Evolutionary conservation across 257 asterid genomes (phyloP), one percentile per base, ranked within the genome.

Genomic region (Gentiana straminea): DNA sequence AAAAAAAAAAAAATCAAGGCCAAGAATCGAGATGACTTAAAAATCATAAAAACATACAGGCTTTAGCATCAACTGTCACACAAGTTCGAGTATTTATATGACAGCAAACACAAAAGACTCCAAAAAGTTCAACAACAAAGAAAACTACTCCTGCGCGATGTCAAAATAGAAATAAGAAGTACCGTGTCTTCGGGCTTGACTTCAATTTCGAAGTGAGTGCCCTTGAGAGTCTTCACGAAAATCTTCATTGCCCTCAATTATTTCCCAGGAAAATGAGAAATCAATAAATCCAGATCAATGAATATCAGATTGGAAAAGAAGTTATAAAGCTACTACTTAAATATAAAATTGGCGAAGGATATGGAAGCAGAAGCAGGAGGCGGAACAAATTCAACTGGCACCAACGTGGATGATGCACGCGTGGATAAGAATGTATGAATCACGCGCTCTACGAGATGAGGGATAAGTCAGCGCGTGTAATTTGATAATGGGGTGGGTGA

Each of bases 141-240:
- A 10, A 5, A 2, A 24, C 24, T 24, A 24, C 24, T 24, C 24
- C 24, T 24, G 24, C 24, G 24, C 24, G 24, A 24, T 24, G 24
- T 24, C 24, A 6, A 36, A 49, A 38, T 1, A 24, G 46, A 41
- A 5, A 41, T 51, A 5, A 44, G 62, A 34, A 57, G 32, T 7
- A 74, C 79, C 63, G 68, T 50, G 41, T 74, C 68, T 39, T 70
- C 70, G 6, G 76, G 71, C 24, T 70, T 59, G 44, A 74, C 79
- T 58, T 63, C 57, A 51, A 74, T 48, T 54, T 74, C 73, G 59
- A 74, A 74, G 66, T 66, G 72, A 33, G 64, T 62, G 46, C 79
- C 76, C 50, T 74, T 70, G 51, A 74, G 73, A 47, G 79, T 74
- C 67, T 74, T 70, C 62, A 74, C 76, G 45, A 66, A 69, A 52